These are phyloP conservation scores for Penicillium thymicola DNA, from an alignment of 2,329 filamentous ascomycete species.

Conservation along the genomic window DNA sequence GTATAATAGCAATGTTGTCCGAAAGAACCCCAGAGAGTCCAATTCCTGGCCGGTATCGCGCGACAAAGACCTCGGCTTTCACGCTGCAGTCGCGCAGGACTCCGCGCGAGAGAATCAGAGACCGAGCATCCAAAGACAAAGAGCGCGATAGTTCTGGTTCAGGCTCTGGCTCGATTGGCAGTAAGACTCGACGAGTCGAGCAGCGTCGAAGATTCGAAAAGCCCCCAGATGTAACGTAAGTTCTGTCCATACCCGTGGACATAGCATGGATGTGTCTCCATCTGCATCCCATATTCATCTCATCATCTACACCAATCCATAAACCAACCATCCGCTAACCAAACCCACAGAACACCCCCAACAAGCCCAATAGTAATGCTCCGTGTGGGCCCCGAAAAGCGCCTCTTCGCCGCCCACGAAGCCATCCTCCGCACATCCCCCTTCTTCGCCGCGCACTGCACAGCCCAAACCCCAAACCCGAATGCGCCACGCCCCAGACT, in stretches of 20 bases:
- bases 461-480: constrained; percentile 47
- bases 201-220: constrained; percentile 29
- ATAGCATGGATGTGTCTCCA: neutral
- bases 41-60: constrained; percentile 37
- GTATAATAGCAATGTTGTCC: constrained; percentile 5
- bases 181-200: constrained; percentile 27
- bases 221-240: constrained; percentile 38
- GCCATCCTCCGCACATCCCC: constrained; percentile 74
- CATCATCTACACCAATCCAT: neutral
- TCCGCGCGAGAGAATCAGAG: constrained; percentile 28
- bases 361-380: constrained; percentile 74
- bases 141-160: constrained; percentile 1
- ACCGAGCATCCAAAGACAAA: neutral
- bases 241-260: no score
- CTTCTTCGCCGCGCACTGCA: constrained; percentile 68
- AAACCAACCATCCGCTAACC: neutral
- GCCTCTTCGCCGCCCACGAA: constrained; percentile 89
- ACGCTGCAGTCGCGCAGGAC: constrained; percentile 26
- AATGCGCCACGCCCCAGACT: constrained; percentile 6
- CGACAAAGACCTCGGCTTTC: constrained; percentile 36
- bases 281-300: neutral
- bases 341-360: constrained; percentile 50
- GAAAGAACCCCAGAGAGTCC: constrained; percentile 15
- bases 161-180: constrained; percentile 12
- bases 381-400: constrained; percentile 73